Evolutionary conservation across 129 eudicot genomes (phyloP).

Genomic region (Flaveria trinervia): DNA sequence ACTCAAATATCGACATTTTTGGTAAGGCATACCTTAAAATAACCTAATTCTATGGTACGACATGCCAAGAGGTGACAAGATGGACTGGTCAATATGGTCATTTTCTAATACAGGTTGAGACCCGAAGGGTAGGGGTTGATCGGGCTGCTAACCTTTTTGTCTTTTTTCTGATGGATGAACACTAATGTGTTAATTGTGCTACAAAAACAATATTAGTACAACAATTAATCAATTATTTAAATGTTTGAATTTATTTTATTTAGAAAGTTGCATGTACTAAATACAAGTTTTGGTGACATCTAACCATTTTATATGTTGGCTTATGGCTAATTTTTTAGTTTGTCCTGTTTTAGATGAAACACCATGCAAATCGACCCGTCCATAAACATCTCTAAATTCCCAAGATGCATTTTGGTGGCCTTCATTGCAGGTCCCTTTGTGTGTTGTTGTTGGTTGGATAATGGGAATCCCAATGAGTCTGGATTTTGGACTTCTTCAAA

Average conservation of each 20-base stretch:
- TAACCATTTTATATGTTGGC: not conserved
- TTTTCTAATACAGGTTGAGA: no score
- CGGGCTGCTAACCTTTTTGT: no score
- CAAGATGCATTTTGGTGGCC: not conserved
- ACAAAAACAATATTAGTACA: not conserved
- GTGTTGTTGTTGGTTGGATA: conserved; percentile 60
- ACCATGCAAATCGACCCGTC: not conserved
- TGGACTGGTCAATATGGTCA: not conserved
- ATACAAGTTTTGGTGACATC: not conserved
- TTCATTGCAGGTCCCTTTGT: conserved; percentile 54
- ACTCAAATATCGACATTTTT: conserved; percentile 67
- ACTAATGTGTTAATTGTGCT: not conserved
- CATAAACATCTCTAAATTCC: not conserved
- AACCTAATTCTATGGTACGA: not conserved
- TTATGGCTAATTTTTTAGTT: not conserved
- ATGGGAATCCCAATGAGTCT: conserved; percentile 54
- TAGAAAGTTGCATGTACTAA: not conserved
- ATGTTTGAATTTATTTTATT: no score
- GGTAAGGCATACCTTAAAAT: conserved; percentile 33
- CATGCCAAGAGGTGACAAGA: not conserved
- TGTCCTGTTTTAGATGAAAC: not conserved
- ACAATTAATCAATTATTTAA: not conserved
- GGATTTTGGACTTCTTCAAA: conserved; percentile 53
- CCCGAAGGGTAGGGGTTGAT: no score
- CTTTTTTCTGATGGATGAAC: no score